Base-by-base conservation (phyloP, 2,329 filamentous ascomycete species). In the Mollisiaceae sp. region DNA sequence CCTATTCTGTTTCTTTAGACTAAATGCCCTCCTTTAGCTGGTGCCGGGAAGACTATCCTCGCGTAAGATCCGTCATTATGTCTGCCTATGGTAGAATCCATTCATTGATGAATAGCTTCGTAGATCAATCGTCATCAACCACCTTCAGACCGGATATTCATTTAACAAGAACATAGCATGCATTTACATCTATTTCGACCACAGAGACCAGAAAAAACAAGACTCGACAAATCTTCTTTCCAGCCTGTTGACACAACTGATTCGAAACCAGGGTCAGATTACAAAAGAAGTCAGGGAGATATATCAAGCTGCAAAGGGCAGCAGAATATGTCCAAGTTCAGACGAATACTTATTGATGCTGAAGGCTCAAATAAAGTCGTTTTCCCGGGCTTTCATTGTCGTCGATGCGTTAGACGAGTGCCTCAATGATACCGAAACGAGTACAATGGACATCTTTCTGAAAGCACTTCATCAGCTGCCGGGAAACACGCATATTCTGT, bases 331-430 rank as follows among this genome's bases (percentile, higher is more conserved):
- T 20, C 43, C 43, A 47, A 47, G 15, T 20, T 20, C 43, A n/a
- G 43, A 47, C n/a, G 43, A 47, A n/a, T 47, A 47, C n/a, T 18
- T 47, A 20, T 4, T 8, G n/a, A 47, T 47, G 43, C 43, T 47
- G 8, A 56, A 65, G 32, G 38, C 32, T 45, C 38, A 65, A 24
- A 45, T 24, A 2, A 39, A 57, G 22, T 8, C 58, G 39, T 61
- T 52, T 59, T 47, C 62, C 15, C 63, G 39, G 35, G 65, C 62
- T 20, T 67, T 67, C 27, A 59, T 69, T 52, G 18, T 67, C 41
- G 50, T 69, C 27, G 63, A 69, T 55, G 67, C 67, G 2, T 62
- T 69, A 9, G 67, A 69, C 50, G 62, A 69, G 55, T 69, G 67
- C 45, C 47, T 56, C 27, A 35, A 43, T 32, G 38, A 47, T 20